Conservation (phyloP, 73 alveolate genomes). For the Blepharisma stoltei region DNA sequence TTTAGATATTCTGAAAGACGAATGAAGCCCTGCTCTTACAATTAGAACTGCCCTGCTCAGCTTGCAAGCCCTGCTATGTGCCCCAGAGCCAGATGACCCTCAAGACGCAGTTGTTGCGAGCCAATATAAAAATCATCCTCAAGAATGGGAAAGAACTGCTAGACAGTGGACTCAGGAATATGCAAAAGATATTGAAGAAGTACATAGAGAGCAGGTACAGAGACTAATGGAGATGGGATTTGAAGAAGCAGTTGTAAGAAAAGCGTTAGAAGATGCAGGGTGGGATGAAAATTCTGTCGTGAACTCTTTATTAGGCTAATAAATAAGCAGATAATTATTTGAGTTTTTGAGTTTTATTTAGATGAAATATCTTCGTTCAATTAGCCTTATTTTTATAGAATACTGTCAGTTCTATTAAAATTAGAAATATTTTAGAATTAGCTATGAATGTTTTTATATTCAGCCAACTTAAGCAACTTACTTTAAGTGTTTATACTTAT, state of each 20-base stretch:
- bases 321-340: too few species aligned
- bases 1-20: conserved; percentile 86
- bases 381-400: too few species aligned
- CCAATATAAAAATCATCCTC: conserved; percentile 74
- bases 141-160: conserved; percentile 73
- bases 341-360: too few species aligned
- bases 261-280: conserved; percentile 48
- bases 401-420: too few species aligned
- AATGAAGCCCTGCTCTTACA: conserved; percentile 96
- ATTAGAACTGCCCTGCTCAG: conserved; percentile 91
- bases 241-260: conserved; percentile 57
- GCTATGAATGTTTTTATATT: too few species aligned
- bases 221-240: conserved; percentile 86
- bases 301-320: conserved; percentile 40
- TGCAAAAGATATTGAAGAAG: conserved; percentile 47
- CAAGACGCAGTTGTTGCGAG: conserved; percentile 96
- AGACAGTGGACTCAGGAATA: conserved; percentile 60
- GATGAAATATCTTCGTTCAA: too few species aligned
- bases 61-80: conserved; percentile 83
- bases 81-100: conserved; percentile 94
- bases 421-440: too few species aligned
- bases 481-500: too few species aligned
- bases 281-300: conserved; percentile 58
- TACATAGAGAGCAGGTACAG: conserved; percentile 60
- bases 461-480: too few species aligned